These are phyloP conservation scores for Tilletia caries DNA, from an alignment of 1,284 basidiomycete genomes.

Conservation along the genomic window DNA sequence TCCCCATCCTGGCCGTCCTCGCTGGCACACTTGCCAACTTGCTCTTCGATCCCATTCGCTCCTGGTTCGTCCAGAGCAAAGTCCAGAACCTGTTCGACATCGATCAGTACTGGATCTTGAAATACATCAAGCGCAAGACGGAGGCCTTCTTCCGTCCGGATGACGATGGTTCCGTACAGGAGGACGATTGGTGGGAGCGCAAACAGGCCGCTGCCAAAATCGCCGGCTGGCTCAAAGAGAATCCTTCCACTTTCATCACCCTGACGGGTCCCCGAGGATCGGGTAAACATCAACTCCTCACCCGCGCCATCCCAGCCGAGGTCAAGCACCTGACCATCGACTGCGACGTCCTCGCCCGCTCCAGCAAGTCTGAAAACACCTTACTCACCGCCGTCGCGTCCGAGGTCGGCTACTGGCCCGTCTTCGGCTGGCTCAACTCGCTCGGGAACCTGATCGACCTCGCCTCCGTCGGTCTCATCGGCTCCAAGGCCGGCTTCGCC, in stretches of 20 bases:
- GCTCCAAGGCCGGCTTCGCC: slow-evolving; percentile 88
- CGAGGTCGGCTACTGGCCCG: slow-evolving; percentile 66
- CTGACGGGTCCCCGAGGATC: slow-evolving; percentile 88
- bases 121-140: slow-evolving; percentile 39
- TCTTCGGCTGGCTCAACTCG: slow-evolving; percentile 80
- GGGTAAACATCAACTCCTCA: slow-evolving; percentile 75
- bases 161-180: slow-evolving; percentile 18
- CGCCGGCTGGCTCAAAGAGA: slow-evolving; percentile 68
- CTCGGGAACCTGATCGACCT: slow-evolving; percentile 83
- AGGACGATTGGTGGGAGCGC: slow-evolving; percentile 75
- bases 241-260: slow-evolving; percentile 69
- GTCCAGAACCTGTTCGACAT: slow-evolving; percentile 77
- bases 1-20: slow-evolving; percentile 81
- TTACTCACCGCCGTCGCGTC: slow-evolving; percentile 69
- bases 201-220: slow-evolving; percentile 70
- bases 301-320: slow-evolving; percentile 56
- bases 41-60: slow-evolving; percentile 85
- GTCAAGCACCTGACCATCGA: slow-evolving; percentile 64
- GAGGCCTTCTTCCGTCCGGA: slow-evolving; percentile 27
- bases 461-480: slow-evolving; percentile 87
- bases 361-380: slow-evolving; percentile 64
- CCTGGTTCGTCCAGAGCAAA: slow-evolving; percentile 77
- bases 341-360: slow-evolving; percentile 71
- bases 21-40: slow-evolving; percentile 81
- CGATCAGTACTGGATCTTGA: slow-evolving; percentile 23